Percentiles rank a stretch among this genome's conserved stretches.
These are phyloP conservation scores for Fusarium buharicum DNA, from an alignment of 2,329 filamentous ascomycete species.

Conservation along the genomic window DNA sequence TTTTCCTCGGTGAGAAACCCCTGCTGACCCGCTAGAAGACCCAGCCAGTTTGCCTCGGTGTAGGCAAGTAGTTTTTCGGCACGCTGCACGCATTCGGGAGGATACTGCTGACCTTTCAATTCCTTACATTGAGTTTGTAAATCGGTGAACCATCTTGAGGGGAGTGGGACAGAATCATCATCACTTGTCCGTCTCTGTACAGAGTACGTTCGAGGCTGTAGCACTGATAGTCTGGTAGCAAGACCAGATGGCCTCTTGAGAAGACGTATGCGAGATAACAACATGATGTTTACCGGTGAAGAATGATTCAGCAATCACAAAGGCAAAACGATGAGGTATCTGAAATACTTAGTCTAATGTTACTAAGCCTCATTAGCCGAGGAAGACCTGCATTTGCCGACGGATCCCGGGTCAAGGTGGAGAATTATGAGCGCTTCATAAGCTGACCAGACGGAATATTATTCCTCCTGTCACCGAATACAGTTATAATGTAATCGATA, in stretches of 20 bases:
- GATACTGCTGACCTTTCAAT: neutral
- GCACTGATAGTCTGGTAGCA: neutral
- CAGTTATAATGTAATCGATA: no score
- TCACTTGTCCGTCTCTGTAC: neutral
- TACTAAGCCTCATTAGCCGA: neutral
- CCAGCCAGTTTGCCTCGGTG: constrained; percentile 11
- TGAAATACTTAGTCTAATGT: neutral
- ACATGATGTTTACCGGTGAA: neutral
- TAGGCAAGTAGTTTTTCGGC: neutral
- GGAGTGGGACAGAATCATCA: neutral
- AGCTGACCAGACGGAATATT: no score
- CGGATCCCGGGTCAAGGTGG: neutral
- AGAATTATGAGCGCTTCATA: no score
- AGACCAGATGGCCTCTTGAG: neutral
- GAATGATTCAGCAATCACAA: neutral
- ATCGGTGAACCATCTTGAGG: constrained; percentile 30
- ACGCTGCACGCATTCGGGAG: constrained; percentile 5
- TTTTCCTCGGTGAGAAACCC: constrained; percentile 20
- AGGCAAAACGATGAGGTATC: neutral
- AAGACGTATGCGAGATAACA: neutral
- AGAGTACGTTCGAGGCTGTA: neutral
- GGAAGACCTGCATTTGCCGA: neutral
- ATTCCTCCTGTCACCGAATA: no score
- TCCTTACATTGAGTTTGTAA: constrained; percentile 11
- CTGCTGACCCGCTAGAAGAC: constrained; percentile 22